These are phyloP conservation scores for Clonostachys solani DNA, from an alignment of 2,329 filamentous ascomycete species.

Conservation along the genomic window DNA sequence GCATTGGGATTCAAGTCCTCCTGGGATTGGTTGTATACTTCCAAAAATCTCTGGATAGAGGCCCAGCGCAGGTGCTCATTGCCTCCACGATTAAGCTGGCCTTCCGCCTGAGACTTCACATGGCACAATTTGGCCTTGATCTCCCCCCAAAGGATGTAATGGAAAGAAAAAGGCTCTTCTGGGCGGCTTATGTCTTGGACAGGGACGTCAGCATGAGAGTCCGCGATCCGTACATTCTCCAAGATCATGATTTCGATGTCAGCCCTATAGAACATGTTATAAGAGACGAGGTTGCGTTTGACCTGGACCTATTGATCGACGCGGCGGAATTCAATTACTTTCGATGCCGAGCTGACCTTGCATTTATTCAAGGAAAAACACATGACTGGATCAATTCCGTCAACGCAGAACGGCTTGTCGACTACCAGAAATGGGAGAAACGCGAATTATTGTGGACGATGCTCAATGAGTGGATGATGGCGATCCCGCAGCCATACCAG, in stretches of 20 bases:
- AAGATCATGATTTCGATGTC: background rate
- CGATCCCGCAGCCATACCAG: no score
- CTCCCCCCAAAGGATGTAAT: background rate
- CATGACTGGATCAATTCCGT: slow-evolving; percentile 1
- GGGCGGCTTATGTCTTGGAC: slow-evolving; percentile 1
- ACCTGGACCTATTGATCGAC: background rate
- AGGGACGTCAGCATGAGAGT: background rate
- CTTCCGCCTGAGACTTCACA: background rate
- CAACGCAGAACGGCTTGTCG: no score
- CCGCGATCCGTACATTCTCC: slow-evolving; percentile 1
- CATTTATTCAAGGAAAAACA: slow-evolving; percentile 4
- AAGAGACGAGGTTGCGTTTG: background rate
- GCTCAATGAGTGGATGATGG: no score
- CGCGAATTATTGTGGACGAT: no score
- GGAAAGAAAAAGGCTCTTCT: background rate
- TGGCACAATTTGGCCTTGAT: background rate
- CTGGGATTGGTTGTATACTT: background rate
- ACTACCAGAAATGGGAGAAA: no score
- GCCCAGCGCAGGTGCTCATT: background rate
- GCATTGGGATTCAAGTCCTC: background rate
- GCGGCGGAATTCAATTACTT: slow-evolving; percentile 2
- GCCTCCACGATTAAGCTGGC: background rate
- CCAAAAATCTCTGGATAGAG: background rate
- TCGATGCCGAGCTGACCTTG: slow-evolving; percentile 1
- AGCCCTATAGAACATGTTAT: background rate